Conservation (phyloP, 371 early-diverging fungal species). For the Zancudomyces culisetae region DNA sequence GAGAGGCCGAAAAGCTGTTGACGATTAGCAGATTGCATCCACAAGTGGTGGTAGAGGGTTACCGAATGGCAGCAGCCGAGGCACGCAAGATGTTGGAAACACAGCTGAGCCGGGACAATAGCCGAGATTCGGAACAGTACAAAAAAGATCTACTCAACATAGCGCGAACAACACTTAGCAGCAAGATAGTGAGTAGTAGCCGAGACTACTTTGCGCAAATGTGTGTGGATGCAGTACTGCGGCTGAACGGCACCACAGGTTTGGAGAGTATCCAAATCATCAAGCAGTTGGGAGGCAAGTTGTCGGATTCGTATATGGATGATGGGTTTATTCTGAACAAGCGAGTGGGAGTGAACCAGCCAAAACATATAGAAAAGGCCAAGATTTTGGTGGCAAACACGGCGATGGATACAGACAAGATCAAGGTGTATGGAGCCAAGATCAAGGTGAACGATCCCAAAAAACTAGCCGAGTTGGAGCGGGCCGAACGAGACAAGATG, state of each 20-base stretch:
- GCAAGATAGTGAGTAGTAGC: conserved; percentile 93
- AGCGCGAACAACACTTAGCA: conserved; percentile 95
- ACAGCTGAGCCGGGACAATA: conserved; percentile 61
- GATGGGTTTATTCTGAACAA: conserved; percentile 98
- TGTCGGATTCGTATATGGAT: conserved; percentile 91
- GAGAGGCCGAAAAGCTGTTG: conserved; percentile 90
- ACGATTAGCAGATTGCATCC: conserved; percentile 94
- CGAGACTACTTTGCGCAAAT: conserved; percentile 93
- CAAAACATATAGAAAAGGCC: conserved; percentile 89
- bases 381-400: conserved; percentile 97
- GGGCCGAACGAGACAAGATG: conserved; percentile 98
- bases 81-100: conserved; percentile 71
- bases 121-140: conserved; percentile 38
- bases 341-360: conserved; percentile 93
- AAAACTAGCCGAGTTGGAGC: conserved; percentile 95
- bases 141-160: conserved; percentile 84
- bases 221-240: conserved; percentile 93
- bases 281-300: conserved; percentile 93
- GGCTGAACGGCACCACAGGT: conserved; percentile 90
- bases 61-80: conserved; percentile 73
- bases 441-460: conserved; percentile 92
- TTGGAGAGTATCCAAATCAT: conserved; percentile 98
- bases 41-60: conserved; percentile 95
- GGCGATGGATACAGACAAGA: conserved; percentile 99
- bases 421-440: conserved; percentile 98